Conservation (phyloP, 441 rosid genomes). For the Populus hybrid region DNA sequence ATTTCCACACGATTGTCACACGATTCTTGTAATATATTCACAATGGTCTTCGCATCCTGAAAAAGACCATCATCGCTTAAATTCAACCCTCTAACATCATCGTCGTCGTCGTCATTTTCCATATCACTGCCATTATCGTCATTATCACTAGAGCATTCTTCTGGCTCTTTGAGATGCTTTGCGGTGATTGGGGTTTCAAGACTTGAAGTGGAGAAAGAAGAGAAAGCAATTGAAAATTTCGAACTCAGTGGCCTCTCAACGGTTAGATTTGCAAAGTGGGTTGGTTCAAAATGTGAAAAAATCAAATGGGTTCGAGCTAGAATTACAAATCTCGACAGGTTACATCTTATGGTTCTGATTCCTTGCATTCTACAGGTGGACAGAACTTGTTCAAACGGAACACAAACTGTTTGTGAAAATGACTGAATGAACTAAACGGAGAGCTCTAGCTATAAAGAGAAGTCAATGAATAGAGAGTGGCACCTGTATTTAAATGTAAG, state of each 20-base stretch:
- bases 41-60: constrained; percentile 41
- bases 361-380: constrained; percentile 36
- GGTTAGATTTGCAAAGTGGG: constrained; percentile 22
- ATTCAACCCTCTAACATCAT: constrained; percentile 14
- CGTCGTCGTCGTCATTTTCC: constrained; percentile 31
- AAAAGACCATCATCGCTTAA: constrained; percentile 28
- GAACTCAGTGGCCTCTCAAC: constrained; percentile 18
- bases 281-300: constrained; percentile 14
- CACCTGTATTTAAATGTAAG: not conserved
- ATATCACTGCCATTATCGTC: constrained; percentile 20
- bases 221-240: constrained; percentile 22
- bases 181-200: constrained; percentile 15
- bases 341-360: constrained; percentile 39
- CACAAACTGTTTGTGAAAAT: constrained; percentile 39
- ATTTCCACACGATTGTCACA: constrained; percentile 37
- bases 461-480: not conserved
- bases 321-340: constrained; percentile 22
- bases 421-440: constrained; percentile 24
- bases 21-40: constrained; percentile 41
- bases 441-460: not conserved
- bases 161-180: not conserved
- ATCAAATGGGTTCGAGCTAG: constrained; percentile 24
- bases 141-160: constrained; percentile 13
- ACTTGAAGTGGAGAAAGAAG: constrained; percentile 36
- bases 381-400: constrained; percentile 3